A percentile compares a stretch with the other conserved stretches of the same genome.
These are phyloP conservation scores for Agaricus subrufescens DNA, from an alignment of 768 basidiomycete genomes.

Conservation along the genomic window DNA sequence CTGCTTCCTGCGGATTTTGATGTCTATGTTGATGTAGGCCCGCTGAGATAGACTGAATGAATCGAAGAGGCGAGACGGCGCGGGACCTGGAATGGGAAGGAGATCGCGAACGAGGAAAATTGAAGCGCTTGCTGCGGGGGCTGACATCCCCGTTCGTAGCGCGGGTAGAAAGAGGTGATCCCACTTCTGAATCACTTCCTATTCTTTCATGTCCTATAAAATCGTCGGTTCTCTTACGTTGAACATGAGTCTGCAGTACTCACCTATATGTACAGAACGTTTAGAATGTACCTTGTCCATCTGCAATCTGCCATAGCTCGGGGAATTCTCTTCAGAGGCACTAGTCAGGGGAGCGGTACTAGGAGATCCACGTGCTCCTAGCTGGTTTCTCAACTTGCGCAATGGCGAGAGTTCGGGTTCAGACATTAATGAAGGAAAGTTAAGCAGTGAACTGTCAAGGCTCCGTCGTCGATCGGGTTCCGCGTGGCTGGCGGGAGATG, in stretches of 20 bases:
- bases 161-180: not conserved
- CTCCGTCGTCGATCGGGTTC: not conserved
- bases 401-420: conserved; percentile 5
- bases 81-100: conserved; percentile 37
- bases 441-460: conserved; percentile 1
- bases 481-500: not conserved
- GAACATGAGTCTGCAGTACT: not conserved
- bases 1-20: conserved; percentile 32
- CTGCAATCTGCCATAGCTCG: not conserved
- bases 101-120: not conserved
- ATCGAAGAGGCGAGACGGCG: conserved; percentile 52
- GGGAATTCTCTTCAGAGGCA: conserved; percentile 7
- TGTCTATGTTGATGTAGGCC: conserved; percentile 34
- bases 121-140: not conserved
- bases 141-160: conserved; percentile 3
- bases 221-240: not conserved
- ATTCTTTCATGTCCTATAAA: not conserved
- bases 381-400: conserved; percentile 2
- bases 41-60: conserved; percentile 49
- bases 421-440: conserved; percentile 4
- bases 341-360: not conserved
- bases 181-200: conserved; percentile 1
- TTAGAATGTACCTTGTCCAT: not conserved
- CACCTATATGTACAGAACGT: not conserved
- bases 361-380: not conserved